Percentiles rank a stretch among this genome's conserved stretches.
Evolutionary conservation across 257 asterid genomes (phyloP).

Genomic region (Solanum dulcamara): DNA sequence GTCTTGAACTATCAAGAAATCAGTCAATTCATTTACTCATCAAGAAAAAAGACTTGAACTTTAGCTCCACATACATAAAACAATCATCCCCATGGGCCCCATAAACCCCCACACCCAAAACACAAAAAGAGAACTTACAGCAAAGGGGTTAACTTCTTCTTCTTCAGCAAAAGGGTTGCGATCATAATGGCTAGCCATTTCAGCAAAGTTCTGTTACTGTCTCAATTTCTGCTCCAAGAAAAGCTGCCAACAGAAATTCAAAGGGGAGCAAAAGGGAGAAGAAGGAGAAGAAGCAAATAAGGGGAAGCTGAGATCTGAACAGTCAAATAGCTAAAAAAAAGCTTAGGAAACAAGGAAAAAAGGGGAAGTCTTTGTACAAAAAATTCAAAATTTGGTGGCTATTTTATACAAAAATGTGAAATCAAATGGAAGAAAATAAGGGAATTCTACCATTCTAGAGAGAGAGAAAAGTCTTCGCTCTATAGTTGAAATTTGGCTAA

Average conservation of each 20-base stretch:
- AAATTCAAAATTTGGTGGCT: background rate
- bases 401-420: background rate
- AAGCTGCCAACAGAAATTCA: background rate
- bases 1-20: background rate
- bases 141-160: constrained; percentile 14
- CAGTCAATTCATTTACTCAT: background rate
- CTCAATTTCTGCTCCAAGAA: background rate
- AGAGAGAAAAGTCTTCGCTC: background rate
- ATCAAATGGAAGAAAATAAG: background rate
- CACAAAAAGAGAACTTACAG: background rate
- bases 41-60: background rate
- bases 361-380: background rate
- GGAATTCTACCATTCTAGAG: background rate
- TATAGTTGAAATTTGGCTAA: background rate
- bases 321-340: constrained; percentile 1
- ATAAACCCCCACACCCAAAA: background rate
- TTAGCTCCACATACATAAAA: background rate
- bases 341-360: constrained; percentile 23
- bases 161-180: constrained; percentile 11
- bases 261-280: background rate
- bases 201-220: background rate
- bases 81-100: background rate
- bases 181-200: background rate
- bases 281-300: background rate
- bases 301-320: background rate